Evolutionary conservation across 225 moss, liverwort and hornwort species (phyloP).

Genomic region (Straminergon stramineum): DNA sequence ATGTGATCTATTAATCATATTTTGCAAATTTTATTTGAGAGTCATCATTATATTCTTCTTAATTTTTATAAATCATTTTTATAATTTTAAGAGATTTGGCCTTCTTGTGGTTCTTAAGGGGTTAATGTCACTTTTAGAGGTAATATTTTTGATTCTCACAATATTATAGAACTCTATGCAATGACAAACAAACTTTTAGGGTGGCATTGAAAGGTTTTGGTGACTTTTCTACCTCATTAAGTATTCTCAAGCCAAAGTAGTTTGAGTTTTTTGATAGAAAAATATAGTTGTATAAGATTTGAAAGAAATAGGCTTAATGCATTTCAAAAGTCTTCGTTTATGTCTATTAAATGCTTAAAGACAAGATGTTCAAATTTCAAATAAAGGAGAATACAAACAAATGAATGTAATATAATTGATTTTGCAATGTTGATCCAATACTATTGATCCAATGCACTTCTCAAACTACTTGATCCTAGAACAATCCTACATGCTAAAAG

Average conservation of each 20-base stretch:
- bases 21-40: too few species aligned
- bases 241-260: not conserved
- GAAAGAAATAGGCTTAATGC: not conserved
- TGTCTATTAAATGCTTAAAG: not conserved
- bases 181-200: rapidly evolving
- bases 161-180: not conserved
- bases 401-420: too few species aligned
- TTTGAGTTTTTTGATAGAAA: not conserved
- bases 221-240: not conserved
- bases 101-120: rapidly evolving
- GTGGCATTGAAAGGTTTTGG: not conserved
- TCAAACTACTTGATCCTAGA: too few species aligned
- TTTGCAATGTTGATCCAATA: too few species aligned
- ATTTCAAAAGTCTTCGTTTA: not conserved
- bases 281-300: not conserved
- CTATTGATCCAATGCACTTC: too few species aligned
- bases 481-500: too few species aligned
- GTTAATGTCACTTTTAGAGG: rapidly evolving
- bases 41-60: not conserved
- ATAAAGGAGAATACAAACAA: too few species aligned
- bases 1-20: too few species aligned
- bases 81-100: not conserved
- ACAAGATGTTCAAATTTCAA: too few species aligned
- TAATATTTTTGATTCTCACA: not conserved
- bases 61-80: not conserved